Conservation (phyloP, 1,284 basidiomycete genomes). For the Lignosus rhinocerotis region DNA sequence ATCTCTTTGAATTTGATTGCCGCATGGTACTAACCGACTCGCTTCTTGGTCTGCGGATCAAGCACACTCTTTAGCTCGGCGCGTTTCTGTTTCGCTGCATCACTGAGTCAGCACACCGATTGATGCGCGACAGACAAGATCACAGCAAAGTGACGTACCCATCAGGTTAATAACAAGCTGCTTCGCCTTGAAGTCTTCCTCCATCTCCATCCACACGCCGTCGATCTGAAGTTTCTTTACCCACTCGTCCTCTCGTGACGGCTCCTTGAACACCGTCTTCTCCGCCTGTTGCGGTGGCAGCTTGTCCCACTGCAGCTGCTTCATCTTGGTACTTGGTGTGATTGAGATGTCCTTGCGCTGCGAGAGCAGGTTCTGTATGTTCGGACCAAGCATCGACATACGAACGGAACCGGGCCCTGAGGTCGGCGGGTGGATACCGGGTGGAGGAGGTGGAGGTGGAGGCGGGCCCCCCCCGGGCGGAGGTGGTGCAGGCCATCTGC, state of each 20-base stretch:
- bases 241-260: constrained; percentile 74
- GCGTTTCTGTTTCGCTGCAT: constrained; percentile 71
- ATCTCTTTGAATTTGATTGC: not conserved
- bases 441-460: constrained; percentile 40
- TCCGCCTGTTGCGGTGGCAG: constrained; percentile 81
- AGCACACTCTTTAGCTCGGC: constrained; percentile 91
- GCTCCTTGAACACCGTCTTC: constrained; percentile 84
- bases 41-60: constrained; percentile 87
- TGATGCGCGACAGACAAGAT: constrained; percentile 19
- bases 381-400: constrained; percentile 60
- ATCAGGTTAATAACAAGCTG: constrained; percentile 86
- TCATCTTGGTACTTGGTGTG: constrained; percentile 90
- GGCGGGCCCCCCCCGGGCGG: constrained; percentile 29
- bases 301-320: constrained; percentile 99
- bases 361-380: constrained; percentile 53
- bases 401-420: constrained; percentile 55
- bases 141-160: constrained; percentile 44
- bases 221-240: constrained; percentile 77
- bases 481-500: constrained; percentile 34
- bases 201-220: constrained; percentile 95
- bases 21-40: constrained; percentile 65
- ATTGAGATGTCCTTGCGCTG: constrained; percentile 85
- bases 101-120: not conserved
- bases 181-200: constrained; percentile 97
- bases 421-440: constrained; percentile 40